phyloP scores from a whole-genome alignment of 768 basidiomycete species.

The Psilocybe cyanescens region DNA sequence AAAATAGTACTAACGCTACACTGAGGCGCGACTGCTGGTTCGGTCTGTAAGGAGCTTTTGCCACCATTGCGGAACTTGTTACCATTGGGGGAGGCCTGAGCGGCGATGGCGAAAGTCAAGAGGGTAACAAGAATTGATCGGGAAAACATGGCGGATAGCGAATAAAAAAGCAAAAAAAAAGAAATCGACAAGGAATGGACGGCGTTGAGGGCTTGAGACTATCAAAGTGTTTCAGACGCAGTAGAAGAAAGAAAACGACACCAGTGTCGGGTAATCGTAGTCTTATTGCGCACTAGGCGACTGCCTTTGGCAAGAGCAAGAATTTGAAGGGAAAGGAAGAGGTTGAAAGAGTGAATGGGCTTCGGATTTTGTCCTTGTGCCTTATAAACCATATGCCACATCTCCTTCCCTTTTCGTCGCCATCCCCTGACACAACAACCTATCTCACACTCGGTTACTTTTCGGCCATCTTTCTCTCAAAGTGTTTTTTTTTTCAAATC shows the following conservation, averaged over 20 bases:
- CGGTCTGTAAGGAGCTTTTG: slow-evolving; percentile 4
- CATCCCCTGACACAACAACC: slow-evolving; percentile 16
- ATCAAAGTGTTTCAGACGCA: slow-evolving; percentile 29
- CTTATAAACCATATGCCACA: slow-evolving; percentile 16
- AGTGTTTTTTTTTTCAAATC: not conserved
- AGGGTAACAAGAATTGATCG: slow-evolving; percentile 42
- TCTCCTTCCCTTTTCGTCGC: slow-evolving; percentile 12
- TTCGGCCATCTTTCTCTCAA: not conserved
- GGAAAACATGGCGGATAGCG: slow-evolving; percentile 42
- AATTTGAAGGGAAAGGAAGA: slow-evolving; percentile 20
- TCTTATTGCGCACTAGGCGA: slow-evolving; percentile 49
- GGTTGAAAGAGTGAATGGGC: slow-evolving; percentile 18
- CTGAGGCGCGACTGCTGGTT: slow-evolving; percentile 14
- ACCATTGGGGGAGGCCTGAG: slow-evolving; percentile 34
- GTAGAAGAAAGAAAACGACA: slow-evolving; percentile 47
- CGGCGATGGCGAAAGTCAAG: slow-evolving; percentile 40
- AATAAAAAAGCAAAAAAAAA: slow-evolving; percentile 15
- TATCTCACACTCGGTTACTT: slow-evolving; percentile 10
- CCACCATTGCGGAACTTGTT: slow-evolving; percentile 4
- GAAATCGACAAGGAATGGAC: slow-evolving; percentile 21
- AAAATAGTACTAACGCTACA: slow-evolving; percentile 25
- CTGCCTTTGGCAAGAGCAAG: slow-evolving; percentile 29
- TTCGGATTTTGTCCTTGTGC: slow-evolving; percentile 9
- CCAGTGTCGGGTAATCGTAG: slow-evolving; percentile 56
- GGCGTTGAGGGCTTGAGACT: slow-evolving; percentile 29